Conservation (phyloP, 805 yeast genomes). For the Isabelozyma rhagii region DNA sequence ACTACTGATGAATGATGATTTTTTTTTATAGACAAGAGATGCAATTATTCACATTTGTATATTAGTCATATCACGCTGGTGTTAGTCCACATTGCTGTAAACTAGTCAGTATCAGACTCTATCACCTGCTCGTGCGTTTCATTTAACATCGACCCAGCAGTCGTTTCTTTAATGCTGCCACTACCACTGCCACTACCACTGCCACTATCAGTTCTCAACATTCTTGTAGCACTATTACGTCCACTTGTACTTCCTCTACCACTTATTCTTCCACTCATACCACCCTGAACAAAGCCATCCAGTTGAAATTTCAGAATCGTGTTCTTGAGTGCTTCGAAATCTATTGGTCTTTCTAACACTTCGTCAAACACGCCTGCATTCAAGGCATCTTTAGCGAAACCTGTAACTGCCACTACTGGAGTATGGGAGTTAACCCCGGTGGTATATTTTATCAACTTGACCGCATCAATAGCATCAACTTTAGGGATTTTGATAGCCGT, state of each 20-base stretch:
- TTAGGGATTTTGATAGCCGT: constrained; percentile 70
- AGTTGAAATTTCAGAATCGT: constrained; percentile 15
- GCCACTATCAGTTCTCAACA: not conserved
- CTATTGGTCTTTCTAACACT: constrained; percentile 70
- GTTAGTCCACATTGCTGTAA: not conserved
- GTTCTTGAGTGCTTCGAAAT: constrained; percentile 14
- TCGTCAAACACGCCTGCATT: constrained; percentile 57
- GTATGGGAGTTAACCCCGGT: constrained; percentile 74
- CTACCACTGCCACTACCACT: not conserved
- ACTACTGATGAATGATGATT: not conserved
- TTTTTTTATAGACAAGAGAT: not conserved
- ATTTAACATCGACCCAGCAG: not conserved
- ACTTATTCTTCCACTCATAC: not conserved
- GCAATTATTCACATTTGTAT: not conserved
- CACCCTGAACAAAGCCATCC: not conserved
- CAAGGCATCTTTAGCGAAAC: constrained; percentile 64
- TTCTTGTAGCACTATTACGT: not conserved
- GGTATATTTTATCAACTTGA: constrained; percentile 71
- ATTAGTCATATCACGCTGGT: too few species aligned
- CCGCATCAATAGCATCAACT: constrained; percentile 71
- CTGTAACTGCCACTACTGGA: constrained; percentile 73
- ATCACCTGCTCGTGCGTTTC: constrained; percentile 20
- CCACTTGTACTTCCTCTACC: not conserved
- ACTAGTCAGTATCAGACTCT: constrained; percentile 21
- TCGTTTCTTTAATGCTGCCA: constrained; percentile 2